Base-by-base conservation (phyloP, 495 filamentous ascomycete species). In the Parathielavia hyrcaniae region DNA sequence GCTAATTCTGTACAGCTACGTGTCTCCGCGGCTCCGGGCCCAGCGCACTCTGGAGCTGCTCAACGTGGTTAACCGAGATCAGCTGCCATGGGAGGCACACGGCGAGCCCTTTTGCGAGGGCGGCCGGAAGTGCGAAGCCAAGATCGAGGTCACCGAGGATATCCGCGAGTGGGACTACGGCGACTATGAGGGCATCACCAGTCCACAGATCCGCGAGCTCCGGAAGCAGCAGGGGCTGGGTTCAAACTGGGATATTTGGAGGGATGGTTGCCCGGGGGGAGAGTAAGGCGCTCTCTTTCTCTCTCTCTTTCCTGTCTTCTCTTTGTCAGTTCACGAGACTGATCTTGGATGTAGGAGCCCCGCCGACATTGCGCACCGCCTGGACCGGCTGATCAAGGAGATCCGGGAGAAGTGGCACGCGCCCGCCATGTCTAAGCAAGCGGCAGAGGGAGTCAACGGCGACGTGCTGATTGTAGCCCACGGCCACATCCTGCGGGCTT, bases 151-250 rank as follows among this genome's bases (percentile, higher is more conserved):
- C 43, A 90, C 88, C 0, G 82, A 91, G 58, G 83, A 87, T 49
- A 83, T 97, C 30, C 79, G 87, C 13, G 92, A 98, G 68, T 98
- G 92, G 92, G 89, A 95, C 72, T 98, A 98, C 64, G 93, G 93
- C 12, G 83, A 87, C 61, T 98, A 97, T 68, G 93, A 98, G 69
- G 93, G 93, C 2, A 82, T 95, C 69, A 95, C 88, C 8, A 86
- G 80, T 54, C 69, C 79, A 16, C 71, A 88, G 65, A 97, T 97
- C 64, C 67, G 78, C 23, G 74, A 80, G 52, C 57, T 78, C 53
- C 76, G 90, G 35, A 80, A 76, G 67, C 70, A 79, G 61, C 68
- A 86, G 60, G 79, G 83, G 4, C 69, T 89, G 32, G 75, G 82
- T 52, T 65, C 72, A 4, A 56, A 67, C 34, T 95, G 88, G 83